These are phyloP conservation scores for Aspergillus intermedius DNA, from an alignment of 2,329 filamentous ascomycete species.

Conservation along the genomic window DNA sequence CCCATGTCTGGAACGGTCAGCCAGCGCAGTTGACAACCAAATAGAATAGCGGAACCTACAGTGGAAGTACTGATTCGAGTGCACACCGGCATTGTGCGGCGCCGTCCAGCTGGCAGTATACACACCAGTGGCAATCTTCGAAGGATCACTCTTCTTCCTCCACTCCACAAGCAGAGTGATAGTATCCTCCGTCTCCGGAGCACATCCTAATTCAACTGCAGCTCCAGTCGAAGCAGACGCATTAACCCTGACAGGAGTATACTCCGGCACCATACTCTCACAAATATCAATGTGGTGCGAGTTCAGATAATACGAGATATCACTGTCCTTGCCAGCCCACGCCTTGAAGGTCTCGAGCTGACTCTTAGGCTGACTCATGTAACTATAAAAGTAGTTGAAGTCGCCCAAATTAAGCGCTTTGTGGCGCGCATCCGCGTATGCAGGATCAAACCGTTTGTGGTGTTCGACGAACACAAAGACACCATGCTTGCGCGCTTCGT, in stretches of 20 bases:
- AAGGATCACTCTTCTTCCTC: slow-evolving; percentile 63
- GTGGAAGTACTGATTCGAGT: slow-evolving; percentile 96
- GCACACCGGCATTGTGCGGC: slow-evolving; percentile 85
- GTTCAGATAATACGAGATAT: slow-evolving; percentile 96
- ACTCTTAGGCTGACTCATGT: slow-evolving; percentile 89
- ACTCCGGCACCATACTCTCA: slow-evolving; percentile 84
- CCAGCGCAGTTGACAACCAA: background rate
- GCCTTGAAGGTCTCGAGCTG: slow-evolving; percentile 92
- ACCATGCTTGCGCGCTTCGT: slow-evolving; percentile 62
- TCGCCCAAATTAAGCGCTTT: slow-evolving; percentile 72
- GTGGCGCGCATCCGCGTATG: slow-evolving; percentile 79
- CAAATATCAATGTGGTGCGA: slow-evolving; percentile 89
- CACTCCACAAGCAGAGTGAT: slow-evolving; percentile 87
- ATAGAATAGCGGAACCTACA: slow-evolving; percentile 36
- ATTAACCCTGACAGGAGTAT: slow-evolving; percentile 67
- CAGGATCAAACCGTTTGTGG: slow-evolving; percentile 93
- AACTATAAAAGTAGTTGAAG: slow-evolving; percentile 98
- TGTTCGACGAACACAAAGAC: slow-evolving; percentile 94
- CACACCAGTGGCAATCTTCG: slow-evolving; percentile 73
- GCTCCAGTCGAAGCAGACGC: slow-evolving; percentile 77
- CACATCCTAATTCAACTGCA: slow-evolving; percentile 71
- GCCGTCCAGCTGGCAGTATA: slow-evolving; percentile 96
- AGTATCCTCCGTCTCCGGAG: slow-evolving; percentile 78
- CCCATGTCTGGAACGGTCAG: slow-evolving; percentile 55
- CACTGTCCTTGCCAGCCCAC: slow-evolving; percentile 85